Evolutionary conservation across 192 early-diverging fungal genomes (phyloP).

Genomic region (Hyaloraphidium curvatum): DNA sequence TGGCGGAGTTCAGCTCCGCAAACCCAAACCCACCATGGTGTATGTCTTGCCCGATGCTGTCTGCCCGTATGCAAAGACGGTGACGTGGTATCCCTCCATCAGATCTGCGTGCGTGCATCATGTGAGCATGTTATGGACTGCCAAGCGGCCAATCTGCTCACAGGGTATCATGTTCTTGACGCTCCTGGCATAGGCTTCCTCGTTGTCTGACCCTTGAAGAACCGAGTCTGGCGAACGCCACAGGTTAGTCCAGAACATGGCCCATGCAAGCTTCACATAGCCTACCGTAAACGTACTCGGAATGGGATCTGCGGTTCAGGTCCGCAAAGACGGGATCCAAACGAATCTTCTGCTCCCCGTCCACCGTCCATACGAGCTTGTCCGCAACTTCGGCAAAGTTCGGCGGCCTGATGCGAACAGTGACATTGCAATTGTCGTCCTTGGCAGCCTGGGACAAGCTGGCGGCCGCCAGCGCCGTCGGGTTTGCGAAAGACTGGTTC

Average conservation of each 20-base stretch:
- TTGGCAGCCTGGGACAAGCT: no score
- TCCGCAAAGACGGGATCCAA: background rate
- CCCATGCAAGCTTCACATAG: no score
- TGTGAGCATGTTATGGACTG: no score
- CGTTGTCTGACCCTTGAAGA: background rate
- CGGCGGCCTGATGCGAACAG: background rate
- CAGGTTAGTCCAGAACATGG: background rate
- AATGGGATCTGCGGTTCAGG: no score
- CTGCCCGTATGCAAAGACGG: constrained; percentile 35
- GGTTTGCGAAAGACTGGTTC: no score
- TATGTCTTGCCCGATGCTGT: constrained; percentile 27
- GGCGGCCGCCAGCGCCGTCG: no score
- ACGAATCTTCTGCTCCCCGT: background rate
- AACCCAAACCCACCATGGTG: constrained; percentile 8
- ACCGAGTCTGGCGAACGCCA: background rate
- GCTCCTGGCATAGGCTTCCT: background rate
- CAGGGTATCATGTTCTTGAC: background rate
- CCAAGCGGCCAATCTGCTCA: no score
- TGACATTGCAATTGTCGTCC: background rate
- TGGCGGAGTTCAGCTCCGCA: background rate
- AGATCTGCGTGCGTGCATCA: no score
- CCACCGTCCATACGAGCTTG: background rate
- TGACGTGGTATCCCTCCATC: constrained; percentile 7
- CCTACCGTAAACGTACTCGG: no score
- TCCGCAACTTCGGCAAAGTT: background rate